Conservation (phyloP, 2,329 filamentous ascomycete genomes). For the Sporothrix variecibatus region DNA sequence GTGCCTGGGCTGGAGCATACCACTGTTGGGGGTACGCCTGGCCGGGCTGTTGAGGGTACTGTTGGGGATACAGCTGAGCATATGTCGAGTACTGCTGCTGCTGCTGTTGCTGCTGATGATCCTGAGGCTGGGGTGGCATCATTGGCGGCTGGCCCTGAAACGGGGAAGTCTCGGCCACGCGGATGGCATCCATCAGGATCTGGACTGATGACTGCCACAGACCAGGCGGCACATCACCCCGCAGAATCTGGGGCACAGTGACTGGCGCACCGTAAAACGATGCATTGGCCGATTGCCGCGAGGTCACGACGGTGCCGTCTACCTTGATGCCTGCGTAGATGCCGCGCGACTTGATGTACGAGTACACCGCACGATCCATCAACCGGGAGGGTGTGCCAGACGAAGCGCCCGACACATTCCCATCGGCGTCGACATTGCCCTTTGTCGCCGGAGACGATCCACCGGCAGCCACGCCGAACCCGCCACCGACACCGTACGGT, state of each 20-base stretch:
- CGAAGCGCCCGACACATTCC: constrained; percentile 21
- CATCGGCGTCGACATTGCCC: constrained; percentile 30
- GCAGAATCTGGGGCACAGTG: constrained; percentile 50
- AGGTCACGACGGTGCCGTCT: constrained; percentile 83
- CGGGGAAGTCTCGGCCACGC: constrained; percentile 39
- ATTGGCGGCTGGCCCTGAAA: constrained; percentile 19
- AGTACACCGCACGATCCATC: constrained; percentile 37
- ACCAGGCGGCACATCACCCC: constrained; percentile 43
- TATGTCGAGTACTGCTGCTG: not conserved
- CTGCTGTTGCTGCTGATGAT: not conserved
- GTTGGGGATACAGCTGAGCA: not conserved
- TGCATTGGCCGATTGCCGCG: constrained; percentile 85
- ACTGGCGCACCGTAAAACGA: constrained; percentile 73
- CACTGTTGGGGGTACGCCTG: not conserved
- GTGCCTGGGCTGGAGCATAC: not conserved
- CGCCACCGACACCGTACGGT: constrained; percentile 67
- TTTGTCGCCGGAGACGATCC: too few species aligned
- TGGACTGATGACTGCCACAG: constrained; percentile 40
- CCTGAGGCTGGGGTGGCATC: constrained; percentile 19
- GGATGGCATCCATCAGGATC: constrained; percentile 41
- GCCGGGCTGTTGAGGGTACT: not conserved
- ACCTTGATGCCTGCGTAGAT: constrained; percentile 85
- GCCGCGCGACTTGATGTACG: constrained; percentile 84
- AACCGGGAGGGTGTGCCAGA: constrained; percentile 18
- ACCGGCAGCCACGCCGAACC: constrained; percentile 29